These are phyloP conservation scores for Penicillium vulpinum DNA, from an alignment of 2,329 filamentous ascomycete species.

Conservation along the genomic window DNA sequence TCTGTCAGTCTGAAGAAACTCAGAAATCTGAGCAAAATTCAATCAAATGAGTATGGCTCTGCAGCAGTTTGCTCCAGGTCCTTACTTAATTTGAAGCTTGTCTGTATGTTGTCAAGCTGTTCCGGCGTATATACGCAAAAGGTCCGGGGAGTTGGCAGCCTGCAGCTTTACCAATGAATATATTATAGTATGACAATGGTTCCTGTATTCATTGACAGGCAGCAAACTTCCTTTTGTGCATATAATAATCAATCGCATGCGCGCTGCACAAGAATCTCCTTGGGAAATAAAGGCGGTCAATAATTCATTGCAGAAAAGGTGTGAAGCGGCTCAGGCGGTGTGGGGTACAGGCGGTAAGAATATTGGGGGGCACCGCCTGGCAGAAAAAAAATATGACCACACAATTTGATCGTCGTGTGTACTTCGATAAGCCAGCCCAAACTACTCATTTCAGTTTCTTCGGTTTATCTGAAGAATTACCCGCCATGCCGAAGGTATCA, in stretches of 20 bases:
- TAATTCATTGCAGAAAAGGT: constrained; percentile 2
- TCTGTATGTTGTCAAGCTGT: neutral
- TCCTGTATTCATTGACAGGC: neutral
- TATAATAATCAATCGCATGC: neutral
- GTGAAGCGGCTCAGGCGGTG: neutral
- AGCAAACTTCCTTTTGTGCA: neutral
- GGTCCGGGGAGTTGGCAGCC: neutral
- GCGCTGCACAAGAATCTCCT: neutral
- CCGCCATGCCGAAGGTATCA: constrained; percentile 75
- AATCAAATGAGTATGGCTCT: neutral
- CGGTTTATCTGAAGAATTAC: neutral
- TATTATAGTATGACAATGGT: neutral
- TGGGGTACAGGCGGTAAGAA: neutral
- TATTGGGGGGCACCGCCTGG: constrained; percentile 24
- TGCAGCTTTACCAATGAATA: neutral
- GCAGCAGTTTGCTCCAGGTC: neutral
- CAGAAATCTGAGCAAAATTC: neutral
- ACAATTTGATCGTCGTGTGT: constrained; percentile 37
- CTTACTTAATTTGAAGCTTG: neutral
- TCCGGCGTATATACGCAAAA: neutral
- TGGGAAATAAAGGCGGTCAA: constrained; percentile 5
- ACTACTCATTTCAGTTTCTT: neutral
- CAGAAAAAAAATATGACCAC: constrained; percentile 39
- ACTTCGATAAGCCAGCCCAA: constrained; percentile 9
- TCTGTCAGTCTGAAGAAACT: neutral